Evolutionary conservation across 176 grass and related monocot genomes (phyloP), one percentile per base, ranked within the genome.

Genomic region (Pontederia paniculata): DNA sequence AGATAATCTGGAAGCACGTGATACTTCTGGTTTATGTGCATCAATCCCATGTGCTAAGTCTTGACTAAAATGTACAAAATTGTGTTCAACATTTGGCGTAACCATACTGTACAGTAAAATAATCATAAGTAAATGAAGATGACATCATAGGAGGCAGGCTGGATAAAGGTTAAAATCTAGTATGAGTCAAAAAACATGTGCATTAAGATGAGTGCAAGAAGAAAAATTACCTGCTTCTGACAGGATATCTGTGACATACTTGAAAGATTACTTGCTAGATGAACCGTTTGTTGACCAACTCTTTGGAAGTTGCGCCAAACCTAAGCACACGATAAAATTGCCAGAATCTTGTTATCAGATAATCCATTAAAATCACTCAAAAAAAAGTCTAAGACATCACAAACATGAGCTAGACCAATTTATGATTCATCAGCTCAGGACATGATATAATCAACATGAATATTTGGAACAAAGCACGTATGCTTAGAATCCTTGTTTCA

Each of bases 261-360:
- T 73, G 86, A 76, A 57, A 88, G 83, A 64, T 60, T 75, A 66
- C 69, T 84, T 9, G 86, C 76, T 25, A 91, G 54, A 67, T 19
- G 67, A 72, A 80, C 48, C 73, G 91, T 91, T 55, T 88, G 57
- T 67, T 65, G 83, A 53, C 80, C 80, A 61, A 84, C 73, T 57
- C 75, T 77, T 76, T 75, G 77, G 68, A 98, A 66, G 14, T 77
- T 76, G 65, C 73, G 73, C 87, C 86, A 98, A 42, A 91, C 71
- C 93, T 98, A 37, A 18, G 64, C 54, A 78, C 72, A 55, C 57
- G 41, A 42, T 23, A 55, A 25, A 70, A 13, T 23, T 25, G 4
- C 9, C 28, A 58, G 19, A 21, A 60, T 42, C 12, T 48, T 23
- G 9, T 20, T 3, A 23, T 50, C 22, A 65, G 62, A 2, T 18